Base-by-base conservation (phyloP, 1,284 basidiomycete genomes). In the Schizophyllum amplum region DNA sequence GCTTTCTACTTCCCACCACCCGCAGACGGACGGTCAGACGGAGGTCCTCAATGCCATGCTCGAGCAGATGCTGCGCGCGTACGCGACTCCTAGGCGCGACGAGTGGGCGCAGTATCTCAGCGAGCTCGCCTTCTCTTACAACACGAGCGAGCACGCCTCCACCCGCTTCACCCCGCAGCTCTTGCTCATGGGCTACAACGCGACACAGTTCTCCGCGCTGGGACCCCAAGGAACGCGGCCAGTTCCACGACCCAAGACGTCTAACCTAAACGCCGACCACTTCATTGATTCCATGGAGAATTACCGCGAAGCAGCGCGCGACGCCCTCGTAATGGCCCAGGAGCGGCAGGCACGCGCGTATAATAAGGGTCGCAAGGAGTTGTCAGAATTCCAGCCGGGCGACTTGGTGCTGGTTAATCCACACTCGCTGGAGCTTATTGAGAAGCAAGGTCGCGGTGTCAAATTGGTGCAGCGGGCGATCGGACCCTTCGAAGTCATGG, bases 401-500 rank as follows among this genome's bases (percentile, higher is more conserved):
- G 62, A 67, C 15, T 33, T 47, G 7, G 71, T 69, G 0, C 57
- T 71, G 2, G 60, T 72, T 1, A 71, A 71, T 49, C 69, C 70
- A 4, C 67, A 71, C 52, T 60, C 61, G 0, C 53, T 70, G 13
- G 55, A 71, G 53, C 57, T 67, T 46, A 54, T 60, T 0, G 57
- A 69, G 47, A 23, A 52, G 20, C 60, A 68, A 60, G 66, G 70
- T 1, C 61, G 62, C 26, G 70, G n/a, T n/a, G n/a, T 11, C 11
- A 73, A 74, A 55, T 59, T 74, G 4, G 59, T 69, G 0, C 64
- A 66, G n/a, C 48, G 66, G 1, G 58, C 58, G 9, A 63, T 70
- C 0, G 72, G 72, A 9, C 72, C 71, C 0, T 74, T 73, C 57
- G 64, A 66, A 48, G 59, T 74, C 0, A 52, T 64, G 6, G 61